phyloP scores from a whole-genome alignment of 169 alveolate genomes.

The Cryptosporidium xiaoi region DNA sequence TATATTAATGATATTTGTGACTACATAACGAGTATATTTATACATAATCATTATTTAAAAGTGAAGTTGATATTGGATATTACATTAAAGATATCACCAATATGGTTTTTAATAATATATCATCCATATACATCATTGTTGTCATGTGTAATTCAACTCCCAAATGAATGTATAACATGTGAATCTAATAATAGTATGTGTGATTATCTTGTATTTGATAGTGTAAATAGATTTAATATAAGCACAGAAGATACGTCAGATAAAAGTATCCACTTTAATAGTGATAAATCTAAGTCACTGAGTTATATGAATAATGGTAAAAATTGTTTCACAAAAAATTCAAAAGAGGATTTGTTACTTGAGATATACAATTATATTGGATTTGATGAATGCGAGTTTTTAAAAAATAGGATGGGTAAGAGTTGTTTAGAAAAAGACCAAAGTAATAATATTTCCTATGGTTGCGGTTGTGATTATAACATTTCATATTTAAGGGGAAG shows the following conservation, averaged over 20 bases:
- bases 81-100: conserved; percentile 17
- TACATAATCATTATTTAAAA: conserved; percentile 15
- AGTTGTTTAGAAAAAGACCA: background rate
- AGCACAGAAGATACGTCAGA: too few species aligned
- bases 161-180: too few species aligned
- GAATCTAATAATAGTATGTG: too few species aligned
- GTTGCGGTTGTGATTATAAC: background rate
- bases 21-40: conserved; percentile 22
- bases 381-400: conserved; percentile 37
- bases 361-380: conserved; percentile 32
- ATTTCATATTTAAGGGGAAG: background rate
- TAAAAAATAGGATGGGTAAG: background rate
- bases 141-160: conserved; percentile 15
- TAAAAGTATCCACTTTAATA: too few species aligned
- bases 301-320: too few species aligned
- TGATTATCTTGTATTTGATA: too few species aligned
- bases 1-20: background rate
- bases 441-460: background rate
- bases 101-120: conserved; percentile 32
- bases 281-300: too few species aligned
- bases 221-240: too few species aligned
- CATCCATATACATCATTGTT: conserved; percentile 54
- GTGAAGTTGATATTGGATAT: conserved; percentile 17
- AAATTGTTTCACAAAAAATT: too few species aligned
- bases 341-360: conserved; percentile 8